Evolutionary conservation across 2,329 filamentous ascomycete species (phyloP), one percentile per base, ranked within the genome.

Genomic region (Didymellaceae sp.): DNA sequence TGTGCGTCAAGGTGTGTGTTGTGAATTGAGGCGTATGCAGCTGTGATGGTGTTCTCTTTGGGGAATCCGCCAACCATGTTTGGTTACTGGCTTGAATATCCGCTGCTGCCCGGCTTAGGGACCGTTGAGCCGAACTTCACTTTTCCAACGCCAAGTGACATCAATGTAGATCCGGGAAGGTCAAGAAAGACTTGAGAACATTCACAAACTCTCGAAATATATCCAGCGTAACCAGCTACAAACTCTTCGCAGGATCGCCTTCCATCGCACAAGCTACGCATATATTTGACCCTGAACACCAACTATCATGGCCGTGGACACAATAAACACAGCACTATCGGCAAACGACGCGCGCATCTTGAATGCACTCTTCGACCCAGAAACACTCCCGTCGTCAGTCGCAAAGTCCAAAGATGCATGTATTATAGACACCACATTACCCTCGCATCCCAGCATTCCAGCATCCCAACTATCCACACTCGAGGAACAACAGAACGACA

Each of bases 261-360:
- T n/a, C n/a, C n/a, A n/a, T n/a, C n/a, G n/a, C n/a, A n/a, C n/a
- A n/a, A n/a, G n/a, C n/a, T n/a, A n/a, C n/a, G n/a, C n/a, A n/a
- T n/a, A 14, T 20, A 8, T 8, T 13, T 11, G 3, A 5, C 16
- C 14, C 10, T 13, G 2, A 13, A 11, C 17, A 40, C 10, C 37
- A 16, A 22, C 20, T 24, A 51, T 25, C 9, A 68, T 68, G 64
- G 60, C 63, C 13, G 52, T 65, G 39, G 32, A 46, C 22, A 52
- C 30, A 9, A 84, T 67, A 79, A 83, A 48, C 79, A 88, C 62
- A 4, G 46, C 55, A 5, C 58, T 76, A 17, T 68, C 71, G 20
- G 51, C 63, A 16, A 74, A 74, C 33, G 74, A 76, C 54, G 57
- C 57, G 4, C 67, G 66, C 37, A 72, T 75, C 16, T 57, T 76